Evolutionary conservation across 1,284 basidiomycete species (phyloP), one percentile per base, ranked within the genome.

Genomic region (Ganoderma lucidum): DNA sequence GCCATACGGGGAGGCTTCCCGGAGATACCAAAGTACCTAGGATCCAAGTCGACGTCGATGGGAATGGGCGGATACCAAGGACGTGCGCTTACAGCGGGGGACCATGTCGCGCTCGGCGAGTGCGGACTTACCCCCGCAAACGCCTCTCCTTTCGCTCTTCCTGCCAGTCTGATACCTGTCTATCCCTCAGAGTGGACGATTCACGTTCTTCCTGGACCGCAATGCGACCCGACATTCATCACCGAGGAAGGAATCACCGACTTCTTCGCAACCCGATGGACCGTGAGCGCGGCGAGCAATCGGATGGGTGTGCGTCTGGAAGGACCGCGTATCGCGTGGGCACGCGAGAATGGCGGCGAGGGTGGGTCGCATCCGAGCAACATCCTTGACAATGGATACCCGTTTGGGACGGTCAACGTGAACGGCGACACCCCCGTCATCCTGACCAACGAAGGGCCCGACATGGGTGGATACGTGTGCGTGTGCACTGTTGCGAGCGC

Each of bases 391-490:
- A 90, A 91, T 69, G 89, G 87, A 2, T 93, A 93, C 75, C 85
- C 87, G 0, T 80, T 83, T 30, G 90, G 89, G 5, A 84, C 87
- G 1, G 77, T 93, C 71, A 90, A 90, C 71, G 72, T 92, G 72
- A 93, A 93, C 73, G 92, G 92, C 2, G 91, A 93, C 75, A 91
- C 90, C 0, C 90, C 92, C 0, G 90, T 93, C 2, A 86, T 92
- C 32, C 79, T 93, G 55, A 86, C 86, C 0, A 83, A 85, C 39
- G 91, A 91, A 74, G 88, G 87, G 0, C 90, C 89, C 0, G 87
- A 89, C 75, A 88, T 90, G 88, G 88, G 89, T 15, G 89, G 89
- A 5, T 90, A 90, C 69, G 72, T 87, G 4, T 89, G 88, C 73
- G 69, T 85, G n/a, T 87, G 86, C 69, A 87, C 87, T 0, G 81